Percentiles rank a stretch among this genome's conserved stretches.
phyloP scores from a whole-genome alignment of 2,329 filamentous ascomycete species.

The Ophiognomonia clavigignenti-juglandacearum region DNA sequence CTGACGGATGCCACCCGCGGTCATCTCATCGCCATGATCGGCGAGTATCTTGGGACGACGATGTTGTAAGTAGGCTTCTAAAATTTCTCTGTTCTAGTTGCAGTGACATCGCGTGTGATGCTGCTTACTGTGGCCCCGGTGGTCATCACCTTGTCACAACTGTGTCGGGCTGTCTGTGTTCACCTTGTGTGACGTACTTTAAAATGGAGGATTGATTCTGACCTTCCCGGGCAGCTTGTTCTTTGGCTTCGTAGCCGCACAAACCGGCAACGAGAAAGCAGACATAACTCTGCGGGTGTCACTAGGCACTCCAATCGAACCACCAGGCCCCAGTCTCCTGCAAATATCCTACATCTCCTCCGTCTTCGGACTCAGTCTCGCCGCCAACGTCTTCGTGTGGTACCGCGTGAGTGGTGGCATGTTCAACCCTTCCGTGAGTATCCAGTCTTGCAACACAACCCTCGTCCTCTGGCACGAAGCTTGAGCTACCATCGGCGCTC shows the following conservation, averaged over 20 bases:
- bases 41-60: slow-evolving; percentile 5
- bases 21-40: slow-evolving; percentile 3
- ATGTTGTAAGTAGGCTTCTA: slow-evolving; percentile 3
- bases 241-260: slow-evolving; percentile 4
- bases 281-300: slow-evolving; percentile 2
- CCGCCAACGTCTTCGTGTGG: slow-evolving; percentile 5
- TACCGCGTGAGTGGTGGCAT: slow-evolving; percentile 9
- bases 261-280: slow-evolving; percentile 7
- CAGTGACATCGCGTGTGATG: no score
- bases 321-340: slow-evolving; percentile 2
- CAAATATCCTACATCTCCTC: slow-evolving; percentile 16
- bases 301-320: not conserved
- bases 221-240: not conserved
- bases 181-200: no score
- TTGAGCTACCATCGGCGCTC: no score
- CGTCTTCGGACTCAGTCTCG: slow-evolving; percentile 7
- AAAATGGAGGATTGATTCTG: no score
- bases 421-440: slow-evolving; percentile 10
- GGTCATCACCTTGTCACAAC: no score
- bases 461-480: no score
- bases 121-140: no score
- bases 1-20: not conserved
- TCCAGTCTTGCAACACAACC: not conserved
- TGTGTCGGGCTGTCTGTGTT: no score
- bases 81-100: no score